Evolutionary conservation across 2,329 filamentous ascomycete species (phyloP).

Genomic region (Fusarium austroafricanum): DNA sequence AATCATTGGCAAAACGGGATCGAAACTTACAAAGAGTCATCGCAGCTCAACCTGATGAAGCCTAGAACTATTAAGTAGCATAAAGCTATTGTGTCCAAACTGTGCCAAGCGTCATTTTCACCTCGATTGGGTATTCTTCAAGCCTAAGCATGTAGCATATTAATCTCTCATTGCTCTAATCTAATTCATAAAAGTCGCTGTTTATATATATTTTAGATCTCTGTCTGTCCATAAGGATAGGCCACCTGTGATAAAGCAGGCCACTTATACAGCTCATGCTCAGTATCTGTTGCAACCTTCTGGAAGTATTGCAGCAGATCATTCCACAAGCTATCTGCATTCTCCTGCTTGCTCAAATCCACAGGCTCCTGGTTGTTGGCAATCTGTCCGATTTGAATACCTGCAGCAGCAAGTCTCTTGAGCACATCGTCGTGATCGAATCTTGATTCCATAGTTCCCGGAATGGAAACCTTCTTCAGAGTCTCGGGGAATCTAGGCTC

Average conservation of each 20-base stretch:
- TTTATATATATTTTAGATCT: background rate
- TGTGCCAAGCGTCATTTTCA: background rate
- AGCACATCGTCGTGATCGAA: conserved; percentile 22
- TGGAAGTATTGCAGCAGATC: conserved; percentile 16
- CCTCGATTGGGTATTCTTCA: background rate
- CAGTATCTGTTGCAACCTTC: conserved; percentile 3
- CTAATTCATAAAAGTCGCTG: background rate
- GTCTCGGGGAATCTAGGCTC: conserved; percentile 16
- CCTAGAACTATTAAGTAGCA: background rate
- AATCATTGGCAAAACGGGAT: conserved; percentile 24
- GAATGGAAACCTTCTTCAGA: conserved; percentile 1
- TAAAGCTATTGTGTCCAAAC: too few relatives aligned
- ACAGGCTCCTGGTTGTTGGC: conserved; percentile 17
- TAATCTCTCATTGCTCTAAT: background rate
- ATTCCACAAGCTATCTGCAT: conserved; percentile 23
- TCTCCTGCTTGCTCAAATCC: conserved; percentile 28
- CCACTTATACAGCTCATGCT: conserved; percentile 17
- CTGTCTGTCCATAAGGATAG: conserved; percentile 12
- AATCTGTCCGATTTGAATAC: conserved; percentile 26
- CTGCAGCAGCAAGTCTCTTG: conserved; percentile 13
- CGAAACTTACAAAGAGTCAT: conserved; percentile 27
- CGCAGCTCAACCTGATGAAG: conserved; percentile 18
- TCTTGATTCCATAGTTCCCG: conserved; percentile 10
- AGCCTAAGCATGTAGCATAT: background rate
- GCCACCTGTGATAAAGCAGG: conserved; percentile 13